Base-by-base conservation (phyloP, 1,284 basidiomycete species). In the Mycosarcoma mackinlayi region DNA sequence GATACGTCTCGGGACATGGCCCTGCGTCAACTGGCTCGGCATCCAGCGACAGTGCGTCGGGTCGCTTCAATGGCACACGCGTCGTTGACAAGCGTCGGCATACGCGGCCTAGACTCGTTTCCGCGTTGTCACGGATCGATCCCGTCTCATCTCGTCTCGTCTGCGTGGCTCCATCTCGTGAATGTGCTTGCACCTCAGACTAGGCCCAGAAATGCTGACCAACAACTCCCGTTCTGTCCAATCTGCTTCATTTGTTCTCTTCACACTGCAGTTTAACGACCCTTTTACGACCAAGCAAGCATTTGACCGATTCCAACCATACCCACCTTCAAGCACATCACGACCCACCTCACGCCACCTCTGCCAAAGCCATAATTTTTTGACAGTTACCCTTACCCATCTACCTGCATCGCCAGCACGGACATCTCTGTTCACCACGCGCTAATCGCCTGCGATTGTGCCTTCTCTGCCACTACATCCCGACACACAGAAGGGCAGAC, bases 241-340 rank as follows among this genome's bases (percentile, higher is more conserved):
- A 14, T 24, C 31, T 35, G 18, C 33, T 44, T 42, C 40, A 28
- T 33, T 41, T 19, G 44, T 27, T 13, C 33, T 16, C 25, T 51
- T 63, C 48, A 41, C n/a, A 13, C 27, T 34, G 39, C 41, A 66
- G 56, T 48, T 37, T 66, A 60, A 66, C 63, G 63, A 66, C 57
- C 57, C 35, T 47, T 31, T 66, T 44, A 66, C 63, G 63, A 66
- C 57, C 63, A 51, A 60, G 38, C 63, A 33, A 37, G n/a, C n/a
- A n/a, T n/a, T 51, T 39, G 9, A 38, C 13, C 42, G 8, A 10
- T 18, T 10, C 39, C 18, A 10, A 40, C 37, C 18, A 47, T 51
- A 23, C 31, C 48, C 52, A 35, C 19, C 30, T 44, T 35, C 40
- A 16, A 13, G 44, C 48, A 46, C 44, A 45, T 56, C 51, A 51